Percentiles rank a stretch among this genome's conserved stretches.
Conservation (phyloP, 2,329 filamentous ascomycete genomes). For the Thielaviopsis cerberus region DNA sequence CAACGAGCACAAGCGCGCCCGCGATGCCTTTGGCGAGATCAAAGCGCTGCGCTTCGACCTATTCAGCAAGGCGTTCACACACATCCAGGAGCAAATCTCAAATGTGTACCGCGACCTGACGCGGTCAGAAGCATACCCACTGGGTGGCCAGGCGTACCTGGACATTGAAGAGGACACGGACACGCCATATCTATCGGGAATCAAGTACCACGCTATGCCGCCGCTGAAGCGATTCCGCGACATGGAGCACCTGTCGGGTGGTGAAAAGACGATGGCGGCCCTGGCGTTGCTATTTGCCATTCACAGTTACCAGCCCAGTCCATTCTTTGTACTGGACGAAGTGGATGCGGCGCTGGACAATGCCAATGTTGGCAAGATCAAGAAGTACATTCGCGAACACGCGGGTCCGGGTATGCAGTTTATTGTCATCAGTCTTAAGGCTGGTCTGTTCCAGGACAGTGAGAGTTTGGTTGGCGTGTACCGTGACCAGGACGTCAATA, state of each 20-base stretch:
- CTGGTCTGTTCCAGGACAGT: conserved; percentile 85
- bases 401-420: conserved; percentile 97
- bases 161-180: conserved; percentile 90
- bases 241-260: conserved; percentile 94
- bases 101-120: conserved; percentile 92
- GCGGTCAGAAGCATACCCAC: conserved; percentile 69
- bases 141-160: conserved; percentile 78
- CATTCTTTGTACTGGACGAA: conserved; percentile 96
- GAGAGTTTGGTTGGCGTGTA: conserved; percentile 93
- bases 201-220: conserved; percentile 98
- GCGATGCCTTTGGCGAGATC: conserved; percentile 66
- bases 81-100: conserved; percentile 88
- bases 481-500: conserved; percentile 84
- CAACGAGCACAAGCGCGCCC: conserved; percentile 51
- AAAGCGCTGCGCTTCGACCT: conserved; percentile 71
- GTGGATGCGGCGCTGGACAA: conserved; percentile 97
- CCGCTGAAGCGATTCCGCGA: conserved; percentile 95
- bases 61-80: conserved; percentile 86
- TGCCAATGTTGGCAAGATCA: conserved; percentile 88
- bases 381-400: conserved; percentile 88
- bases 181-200: conserved; percentile 82
- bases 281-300: conserved; percentile 92
- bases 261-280: conserved; percentile 97
- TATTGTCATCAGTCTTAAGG: conserved; percentile 92
- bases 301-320: conserved; percentile 84